Base-by-base conservation (phyloP, 768 basidiomycete genomes). In the Tricholoma matsutake region DNA sequence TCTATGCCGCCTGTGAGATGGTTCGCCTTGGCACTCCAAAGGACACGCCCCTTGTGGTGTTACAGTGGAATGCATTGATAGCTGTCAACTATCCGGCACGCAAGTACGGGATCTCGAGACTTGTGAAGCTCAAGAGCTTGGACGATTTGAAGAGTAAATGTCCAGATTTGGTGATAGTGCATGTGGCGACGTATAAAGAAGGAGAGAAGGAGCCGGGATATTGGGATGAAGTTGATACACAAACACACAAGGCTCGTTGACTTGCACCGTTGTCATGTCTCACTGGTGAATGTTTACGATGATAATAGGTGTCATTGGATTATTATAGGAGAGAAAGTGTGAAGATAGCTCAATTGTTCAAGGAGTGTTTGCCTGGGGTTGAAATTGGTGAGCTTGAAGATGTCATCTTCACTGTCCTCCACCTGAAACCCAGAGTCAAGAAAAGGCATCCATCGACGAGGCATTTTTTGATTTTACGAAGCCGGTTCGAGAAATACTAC, bases 371-470 rank as follows among this genome's bases (percentile, higher is more conserved):
- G 37, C 88, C 92, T 1, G 82, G 76, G 4, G 92, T 88, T 20
- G 93, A 96, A 78, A 81, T 96, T 57, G 94, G 94, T 94, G 55
- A 56, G 72, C 60, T 4, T 6, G 14, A 35, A 5, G 4, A 39
- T 11, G 6, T 43, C 10, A 10, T 20, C 1, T 37, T 45, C 18
- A 20, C 53, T 47, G 28, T 51, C 20, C 4, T 13, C 3, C 10
- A 6, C 59, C 57, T 37, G 58, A 37, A 28, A 43, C 51, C 16
- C 10, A 31, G 41, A 34, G 10, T 53, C 10, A 71, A 95, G 96
- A 99, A 75, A 97, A 96, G 71, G 97, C 97, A 22, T 96, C 94
- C 0, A 97, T 98, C 35, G 97, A 98, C 68, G 97, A 99, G 69
- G 94, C 93, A 0, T 99, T 96, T 73, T 86, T 98, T 59, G 96